Evolutionary conservation across 73 alveolate species (phyloP).

Genomic region (Paramecium primaurelia): DNA sequence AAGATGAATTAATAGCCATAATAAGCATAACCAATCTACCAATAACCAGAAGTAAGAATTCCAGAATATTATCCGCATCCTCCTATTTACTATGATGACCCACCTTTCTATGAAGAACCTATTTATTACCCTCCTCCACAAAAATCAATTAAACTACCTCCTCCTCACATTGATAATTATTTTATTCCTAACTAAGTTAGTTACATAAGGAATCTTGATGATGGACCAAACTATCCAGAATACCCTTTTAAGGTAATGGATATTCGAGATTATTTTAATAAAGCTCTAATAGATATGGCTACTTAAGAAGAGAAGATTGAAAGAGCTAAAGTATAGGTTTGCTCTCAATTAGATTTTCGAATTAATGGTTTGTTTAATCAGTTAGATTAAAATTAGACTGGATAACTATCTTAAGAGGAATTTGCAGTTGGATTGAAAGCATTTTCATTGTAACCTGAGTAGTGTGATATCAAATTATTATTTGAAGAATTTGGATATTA

Average conservation of each 20-base stretch:
- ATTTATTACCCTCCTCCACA: background rate
- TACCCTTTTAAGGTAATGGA: background rate
- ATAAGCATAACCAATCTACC: background rate
- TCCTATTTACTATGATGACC: background rate
- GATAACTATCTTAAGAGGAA: background rate
- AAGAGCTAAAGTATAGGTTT: background rate
- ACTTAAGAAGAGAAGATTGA: background rate
- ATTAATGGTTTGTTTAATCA: background rate
- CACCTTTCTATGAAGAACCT: background rate
- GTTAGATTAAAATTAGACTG: background rate
- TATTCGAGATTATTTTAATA: background rate
- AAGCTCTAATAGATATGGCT: background rate
- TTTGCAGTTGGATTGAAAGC: background rate
- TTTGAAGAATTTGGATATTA: constrained; percentile 18
- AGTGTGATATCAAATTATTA: background rate
- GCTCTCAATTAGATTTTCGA: background rate
- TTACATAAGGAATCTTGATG: background rate
- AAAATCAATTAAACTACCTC: background rate
- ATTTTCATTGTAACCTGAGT: background rate
- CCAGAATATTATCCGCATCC: background rate
- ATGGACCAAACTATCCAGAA: background rate
- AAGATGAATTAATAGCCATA: background rate
- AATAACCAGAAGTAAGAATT: background rate
- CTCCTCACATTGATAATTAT: background rate
- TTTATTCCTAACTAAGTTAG: background rate